A percentile compares a stretch with the other conserved stretches of the same genome.
phyloP scores from a whole-genome alignment of 257 asterid species.

The Nyctanthes arbortristis region DNA sequence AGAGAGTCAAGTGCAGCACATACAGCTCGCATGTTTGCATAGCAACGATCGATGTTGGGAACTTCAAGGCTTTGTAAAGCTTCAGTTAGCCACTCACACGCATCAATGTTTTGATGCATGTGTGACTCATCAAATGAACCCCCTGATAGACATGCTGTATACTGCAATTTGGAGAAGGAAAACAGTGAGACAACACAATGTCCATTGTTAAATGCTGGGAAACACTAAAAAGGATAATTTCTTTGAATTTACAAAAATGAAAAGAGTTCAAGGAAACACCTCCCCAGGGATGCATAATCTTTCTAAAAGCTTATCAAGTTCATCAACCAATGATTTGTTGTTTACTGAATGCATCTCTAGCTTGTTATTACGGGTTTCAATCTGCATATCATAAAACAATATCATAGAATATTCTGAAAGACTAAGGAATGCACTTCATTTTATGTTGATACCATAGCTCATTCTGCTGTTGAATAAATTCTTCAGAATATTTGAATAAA shows the following conservation, averaged over 20 bases:
- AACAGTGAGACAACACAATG: constrained; percentile 21
- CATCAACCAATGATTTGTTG: constrained; percentile 85
- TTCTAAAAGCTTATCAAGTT: constrained; percentile 90
- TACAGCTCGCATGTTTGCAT: constrained; percentile 78
- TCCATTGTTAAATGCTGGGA: constrained; percentile 1
- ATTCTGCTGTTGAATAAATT: background rate
- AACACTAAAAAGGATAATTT: background rate
- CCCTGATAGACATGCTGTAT: constrained; percentile 60
- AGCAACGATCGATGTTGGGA: constrained; percentile 74
- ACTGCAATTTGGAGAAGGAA: constrained; percentile 49
- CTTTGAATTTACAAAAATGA: background rate
- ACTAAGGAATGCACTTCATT: background rate
- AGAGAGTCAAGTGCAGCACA: constrained; percentile 33
- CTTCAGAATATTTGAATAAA: constrained; percentile 16
- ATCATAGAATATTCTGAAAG: constrained; percentile 23
- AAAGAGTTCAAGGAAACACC: constrained; percentile 43
- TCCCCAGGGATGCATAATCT: constrained; percentile 77
- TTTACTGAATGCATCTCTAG: constrained; percentile 96
- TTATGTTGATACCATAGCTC: background rate
- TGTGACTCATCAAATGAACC: constrained; percentile 93
- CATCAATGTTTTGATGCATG: constrained; percentile 89
- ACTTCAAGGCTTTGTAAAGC: constrained; percentile 69
- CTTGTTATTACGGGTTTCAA: constrained; percentile 91
- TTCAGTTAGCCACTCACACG: constrained; percentile 91
- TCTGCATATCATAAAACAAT: constrained; percentile 54